These are phyloP conservation scores for Sarocladium brachiariae DNA, from an alignment of 2,329 filamentous ascomycete genomes.

Conservation along the genomic window DNA sequence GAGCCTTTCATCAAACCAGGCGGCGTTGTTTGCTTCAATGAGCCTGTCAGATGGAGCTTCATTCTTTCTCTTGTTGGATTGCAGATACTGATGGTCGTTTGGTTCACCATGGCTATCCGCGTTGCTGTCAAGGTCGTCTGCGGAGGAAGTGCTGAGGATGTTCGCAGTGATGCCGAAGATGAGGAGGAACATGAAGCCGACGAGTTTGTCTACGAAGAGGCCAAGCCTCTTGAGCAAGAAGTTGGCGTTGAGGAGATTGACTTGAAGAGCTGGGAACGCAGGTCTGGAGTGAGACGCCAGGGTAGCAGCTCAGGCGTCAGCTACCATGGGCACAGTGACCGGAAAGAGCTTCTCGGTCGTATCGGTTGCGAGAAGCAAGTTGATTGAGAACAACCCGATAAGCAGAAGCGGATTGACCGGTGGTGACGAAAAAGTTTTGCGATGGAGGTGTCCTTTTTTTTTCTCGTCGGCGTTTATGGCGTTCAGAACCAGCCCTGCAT, in stretches of 20 bases:
- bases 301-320: constrained; percentile 53
- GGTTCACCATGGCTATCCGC: constrained; percentile 83
- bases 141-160: constrained; percentile 74
- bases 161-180: constrained; percentile 78
- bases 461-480: constrained; percentile 3
- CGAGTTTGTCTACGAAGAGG: constrained; percentile 47
- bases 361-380: constrained; percentile 79
- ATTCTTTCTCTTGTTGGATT: constrained; percentile 69
- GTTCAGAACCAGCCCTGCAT: neutral
- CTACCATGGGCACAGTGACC: constrained; percentile 63
- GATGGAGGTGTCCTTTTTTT: no score
- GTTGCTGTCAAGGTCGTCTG: constrained; percentile 75
- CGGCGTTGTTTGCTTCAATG: constrained; percentile 74
- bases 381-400: constrained; percentile 26
- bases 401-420: neutral
- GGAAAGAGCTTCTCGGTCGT: constrained; percentile 72
- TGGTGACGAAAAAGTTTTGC: constrained; percentile 5
- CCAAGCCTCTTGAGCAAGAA: constrained; percentile 60
- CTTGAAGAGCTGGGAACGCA: constrained; percentile 56
- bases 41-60: constrained; percentile 69
- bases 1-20: constrained; percentile 67
- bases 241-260: constrained; percentile 67
- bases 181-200: constrained; percentile 59
- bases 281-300: constrained; percentile 47
- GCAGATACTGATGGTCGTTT: constrained; percentile 73